Percentiles rank a stretch among this genome's conserved stretches.
phyloP scores from a whole-genome alignment of 139 green algal genomes.

The Micractinium conductrix region DNA sequence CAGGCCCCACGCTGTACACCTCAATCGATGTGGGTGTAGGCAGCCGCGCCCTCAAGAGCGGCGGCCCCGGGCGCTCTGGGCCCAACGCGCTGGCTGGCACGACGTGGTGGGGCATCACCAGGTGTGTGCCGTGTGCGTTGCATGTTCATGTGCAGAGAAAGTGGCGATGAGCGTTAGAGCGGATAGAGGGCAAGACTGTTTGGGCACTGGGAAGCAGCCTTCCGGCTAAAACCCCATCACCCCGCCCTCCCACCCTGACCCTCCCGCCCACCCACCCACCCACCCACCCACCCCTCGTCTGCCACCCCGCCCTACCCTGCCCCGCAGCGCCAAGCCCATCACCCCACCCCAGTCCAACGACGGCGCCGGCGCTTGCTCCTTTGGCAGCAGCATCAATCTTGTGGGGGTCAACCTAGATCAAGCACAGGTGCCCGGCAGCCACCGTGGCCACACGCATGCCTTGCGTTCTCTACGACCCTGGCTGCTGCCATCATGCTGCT shows the following conservation, averaged over 20 bases:
- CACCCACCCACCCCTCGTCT: too few species aligned
- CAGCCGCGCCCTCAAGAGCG: not conserved
- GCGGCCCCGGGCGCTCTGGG: not conserved
- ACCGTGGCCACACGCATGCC: too few species aligned
- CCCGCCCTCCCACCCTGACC: too few species aligned
- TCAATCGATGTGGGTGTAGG: not conserved
- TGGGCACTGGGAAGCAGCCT: too few species aligned
- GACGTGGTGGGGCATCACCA: not conserved
- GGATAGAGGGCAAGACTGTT: too few species aligned
- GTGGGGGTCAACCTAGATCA: not conserved
- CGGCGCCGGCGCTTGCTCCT: not conserved
- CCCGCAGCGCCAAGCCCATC: not conserved
- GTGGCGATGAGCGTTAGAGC: too few species aligned
- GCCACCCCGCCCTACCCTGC: too few species aligned
- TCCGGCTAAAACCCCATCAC: too few species aligned
- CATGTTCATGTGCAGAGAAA: too few species aligned
- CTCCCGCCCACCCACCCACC: too few species aligned
- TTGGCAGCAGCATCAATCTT: not conserved
- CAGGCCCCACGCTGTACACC: not conserved
- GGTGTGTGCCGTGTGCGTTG: too few species aligned
- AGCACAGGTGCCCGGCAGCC: not conserved
- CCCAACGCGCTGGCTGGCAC: constrained; percentile 1
- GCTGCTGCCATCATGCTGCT: too few species aligned
- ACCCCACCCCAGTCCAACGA: not conserved
- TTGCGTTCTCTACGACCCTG: not conserved